Evolutionary conservation across 306 rosid species (phyloP), one percentile per base, ranked within the genome.

Genomic region (Vigna angularis): DNA sequence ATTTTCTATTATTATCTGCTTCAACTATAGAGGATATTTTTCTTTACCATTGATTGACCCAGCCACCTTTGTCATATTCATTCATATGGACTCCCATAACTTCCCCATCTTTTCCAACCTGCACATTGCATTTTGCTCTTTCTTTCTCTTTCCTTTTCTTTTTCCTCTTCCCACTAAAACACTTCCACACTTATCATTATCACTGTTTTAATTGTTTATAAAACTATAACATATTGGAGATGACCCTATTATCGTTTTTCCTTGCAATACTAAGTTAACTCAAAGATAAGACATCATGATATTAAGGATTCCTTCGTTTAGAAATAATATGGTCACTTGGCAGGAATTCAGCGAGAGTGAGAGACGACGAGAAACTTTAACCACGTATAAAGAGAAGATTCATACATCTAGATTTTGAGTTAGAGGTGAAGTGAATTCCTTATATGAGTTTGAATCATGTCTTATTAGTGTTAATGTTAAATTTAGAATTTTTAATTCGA

Each of bases 51-150:
- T 64, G 45, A 67, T 77, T 42, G 55, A 76, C 79, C 74, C 82
- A 70, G 71, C 81, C 34, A 8, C 69, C 55, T 62, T 56, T 68
- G 78, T 70, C 78, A 82, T 51, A 79, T 44, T 64, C 75, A 79
- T 28, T 52, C 74, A 45, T 68, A 78, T 82, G 82, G 82, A 71
- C 70, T 79, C 84, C 85, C 87, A 86, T 82, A 58, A 76, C 87
- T 18, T 66, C 52, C 67, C 80, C 79, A 83, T 65, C 58, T 40
- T 82, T 76, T 44, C 73, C 81, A 74, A 81, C 83, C 81, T 72
- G 80, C 65, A 6, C 45, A 63, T 42, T 81, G 59, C 67, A 58
- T 44, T 16, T 32, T 57, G 26, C 26, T 17, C 40, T 28, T 45
- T 45, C 50, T 63, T 18, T 67, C 12, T 56, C 74, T 62, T 28